Evolutionary conservation across 768 basidiomycete genomes (phyloP).

Genomic region (Trametes punicea): DNA sequence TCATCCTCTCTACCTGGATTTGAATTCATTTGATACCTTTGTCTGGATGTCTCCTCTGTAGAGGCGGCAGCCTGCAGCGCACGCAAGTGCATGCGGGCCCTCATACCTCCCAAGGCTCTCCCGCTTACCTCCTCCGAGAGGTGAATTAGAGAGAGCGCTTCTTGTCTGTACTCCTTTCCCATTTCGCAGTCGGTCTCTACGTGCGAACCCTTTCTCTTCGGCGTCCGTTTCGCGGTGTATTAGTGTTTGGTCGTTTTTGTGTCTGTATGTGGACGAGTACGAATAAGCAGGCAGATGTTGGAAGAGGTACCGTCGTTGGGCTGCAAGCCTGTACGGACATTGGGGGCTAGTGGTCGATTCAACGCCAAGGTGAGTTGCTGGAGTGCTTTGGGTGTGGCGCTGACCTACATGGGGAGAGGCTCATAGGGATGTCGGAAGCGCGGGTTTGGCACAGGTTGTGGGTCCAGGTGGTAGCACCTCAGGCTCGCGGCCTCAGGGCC

Average conservation of each 20-base stretch:
- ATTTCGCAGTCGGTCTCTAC: constrained; percentile 5
- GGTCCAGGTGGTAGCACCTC: too few species aligned
- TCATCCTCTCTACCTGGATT: background rate
- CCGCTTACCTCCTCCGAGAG: background rate
- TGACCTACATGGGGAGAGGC: too few species aligned
- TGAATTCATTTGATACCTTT: background rate
- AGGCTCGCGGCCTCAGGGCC: too few species aligned
- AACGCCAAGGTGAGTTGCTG: too few species aligned
- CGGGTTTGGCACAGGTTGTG: too few species aligned
- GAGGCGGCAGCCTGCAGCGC: background rate
- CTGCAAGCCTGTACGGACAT: too few species aligned
- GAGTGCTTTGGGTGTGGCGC: too few species aligned
- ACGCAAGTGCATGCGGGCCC: background rate
- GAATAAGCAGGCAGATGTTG: background rate
- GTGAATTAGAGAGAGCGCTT: background rate
- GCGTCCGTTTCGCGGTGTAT: background rate
- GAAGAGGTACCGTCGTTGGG: too few species aligned
- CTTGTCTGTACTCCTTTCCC: constrained; percentile 2
- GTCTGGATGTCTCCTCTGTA: background rate
- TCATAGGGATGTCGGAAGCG: too few species aligned
- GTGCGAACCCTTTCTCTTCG: background rate
- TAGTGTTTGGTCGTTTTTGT: background rate
- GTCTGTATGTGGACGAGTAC: background rate
- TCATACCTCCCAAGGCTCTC: background rate
- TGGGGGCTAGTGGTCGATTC: too few species aligned